phyloP scores from a whole-genome alignment of 1,284 basidiomycete genomes.

The Ceratobasidium sp. region DNA sequence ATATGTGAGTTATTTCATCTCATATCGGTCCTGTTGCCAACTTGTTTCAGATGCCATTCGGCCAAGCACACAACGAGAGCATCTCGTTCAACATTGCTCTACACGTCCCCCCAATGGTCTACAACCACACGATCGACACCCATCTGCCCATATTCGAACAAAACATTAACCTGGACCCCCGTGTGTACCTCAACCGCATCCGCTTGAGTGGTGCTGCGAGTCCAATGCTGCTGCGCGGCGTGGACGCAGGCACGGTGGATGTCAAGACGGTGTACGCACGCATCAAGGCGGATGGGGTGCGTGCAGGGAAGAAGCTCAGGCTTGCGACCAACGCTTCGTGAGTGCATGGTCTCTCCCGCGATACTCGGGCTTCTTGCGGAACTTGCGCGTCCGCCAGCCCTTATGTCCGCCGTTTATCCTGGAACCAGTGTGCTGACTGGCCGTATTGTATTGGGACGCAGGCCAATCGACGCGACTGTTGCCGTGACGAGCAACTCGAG shows the following conservation, averaged over 20 bases:
- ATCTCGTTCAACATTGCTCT: conserved; percentile 38
- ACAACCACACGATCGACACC: conserved; percentile 42
- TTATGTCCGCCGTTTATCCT: neutral
- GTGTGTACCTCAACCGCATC: conserved; percentile 27
- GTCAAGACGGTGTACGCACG: conserved; percentile 33
- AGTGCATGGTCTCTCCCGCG: conserved; percentile 8
- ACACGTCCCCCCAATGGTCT: conserved; percentile 30
- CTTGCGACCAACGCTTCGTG: conserved; percentile 40
- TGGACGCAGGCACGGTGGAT: conserved; percentile 36
- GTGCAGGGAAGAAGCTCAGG: conserved; percentile 21
- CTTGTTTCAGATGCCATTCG: conserved; percentile 30
- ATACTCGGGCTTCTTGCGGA: conserved; percentile 18
- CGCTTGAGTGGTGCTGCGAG: conserved; percentile 36
- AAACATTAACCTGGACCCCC: conserved; percentile 17
- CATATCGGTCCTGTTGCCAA: neutral
- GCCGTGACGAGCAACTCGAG: conserved; percentile 34
- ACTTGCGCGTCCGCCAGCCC: conserved; percentile 29
- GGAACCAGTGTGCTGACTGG: neutral
- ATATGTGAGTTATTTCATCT: conserved; percentile 22
- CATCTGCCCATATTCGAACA: conserved; percentile 41
- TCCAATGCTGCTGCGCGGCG: conserved; percentile 26
- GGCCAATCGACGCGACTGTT: conserved; percentile 32
- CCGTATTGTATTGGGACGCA: neutral
- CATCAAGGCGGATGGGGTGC: conserved; percentile 40
- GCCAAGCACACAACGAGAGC: conserved; percentile 20